phyloP scores from a whole-genome alignment of 768 basidiomycete species.

The Pseudohyphozyma bogoriensis region DNA sequence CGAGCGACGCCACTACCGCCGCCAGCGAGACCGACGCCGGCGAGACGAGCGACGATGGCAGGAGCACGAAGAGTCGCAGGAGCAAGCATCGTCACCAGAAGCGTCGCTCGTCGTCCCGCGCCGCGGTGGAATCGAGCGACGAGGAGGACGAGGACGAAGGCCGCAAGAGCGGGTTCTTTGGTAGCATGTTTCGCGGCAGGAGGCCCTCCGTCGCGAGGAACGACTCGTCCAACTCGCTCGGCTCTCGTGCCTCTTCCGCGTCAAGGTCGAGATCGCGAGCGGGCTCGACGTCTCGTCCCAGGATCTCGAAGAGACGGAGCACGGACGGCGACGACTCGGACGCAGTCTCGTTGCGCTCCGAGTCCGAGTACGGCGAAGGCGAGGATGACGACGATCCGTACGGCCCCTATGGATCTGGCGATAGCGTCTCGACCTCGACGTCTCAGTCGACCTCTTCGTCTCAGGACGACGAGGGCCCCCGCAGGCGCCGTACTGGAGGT shows the following conservation, averaged over 20 bases:
- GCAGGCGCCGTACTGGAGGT: slow-evolving; percentile 7
- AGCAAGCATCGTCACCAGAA: background rate
- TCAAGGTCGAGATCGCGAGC: background rate
- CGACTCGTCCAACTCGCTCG: slow-evolving; percentile 3
- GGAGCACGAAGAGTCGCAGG: background rate
- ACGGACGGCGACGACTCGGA: slow-evolving; percentile 17
- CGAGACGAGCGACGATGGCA: slow-evolving; percentile 1
- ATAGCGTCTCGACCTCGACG: slow-evolving; percentile 15
- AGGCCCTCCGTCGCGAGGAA: background rate
- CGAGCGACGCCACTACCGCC: slow-evolving; percentile 12
- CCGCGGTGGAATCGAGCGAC: slow-evolving; percentile 10
- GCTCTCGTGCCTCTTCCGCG: slow-evolving; percentile 2
- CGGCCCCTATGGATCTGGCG: slow-evolving; percentile 30
- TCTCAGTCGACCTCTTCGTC: slow-evolving; percentile 11
- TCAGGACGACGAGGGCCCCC: slow-evolving; percentile 13
- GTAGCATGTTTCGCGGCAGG: slow-evolving; percentile 19
- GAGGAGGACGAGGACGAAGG: slow-evolving; percentile 13
- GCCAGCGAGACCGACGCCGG: slow-evolving; percentile 13
- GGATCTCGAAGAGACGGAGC: background rate
- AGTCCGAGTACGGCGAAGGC: slow-evolving; percentile 9
- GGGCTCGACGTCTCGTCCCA: too few relatives aligned
- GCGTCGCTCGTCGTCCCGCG: background rate
- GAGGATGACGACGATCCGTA: slow-evolving; percentile 30
- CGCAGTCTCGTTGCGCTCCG: slow-evolving; percentile 44
- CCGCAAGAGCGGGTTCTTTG: too few relatives aligned